Conservation (phyloP, 2,329 filamentous ascomycete genomes). For the Fusarium albosuccineum region DNA sequence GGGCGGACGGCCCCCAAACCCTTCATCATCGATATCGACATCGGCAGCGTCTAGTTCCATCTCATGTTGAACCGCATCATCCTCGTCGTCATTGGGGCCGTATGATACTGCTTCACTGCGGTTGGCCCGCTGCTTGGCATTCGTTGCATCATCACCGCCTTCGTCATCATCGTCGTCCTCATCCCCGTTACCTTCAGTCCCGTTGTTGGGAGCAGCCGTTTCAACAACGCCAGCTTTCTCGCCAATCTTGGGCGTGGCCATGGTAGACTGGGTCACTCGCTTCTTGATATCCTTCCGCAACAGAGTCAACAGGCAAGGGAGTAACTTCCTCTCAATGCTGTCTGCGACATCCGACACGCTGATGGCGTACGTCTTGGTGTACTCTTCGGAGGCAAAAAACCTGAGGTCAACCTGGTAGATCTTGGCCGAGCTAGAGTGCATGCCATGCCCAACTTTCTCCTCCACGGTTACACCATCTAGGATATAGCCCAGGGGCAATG, state of each 20-base stretch:
- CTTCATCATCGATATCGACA: constrained; percentile 65
- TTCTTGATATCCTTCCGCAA: constrained; percentile 87
- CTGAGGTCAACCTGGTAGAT: constrained; percentile 85
- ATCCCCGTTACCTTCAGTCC: constrained; percentile 51
- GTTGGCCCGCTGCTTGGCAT: constrained; percentile 80
- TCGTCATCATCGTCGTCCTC: constrained; percentile 72
- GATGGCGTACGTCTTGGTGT: constrained; percentile 88
- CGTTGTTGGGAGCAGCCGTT: constrained; percentile 56
- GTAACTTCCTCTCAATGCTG: constrained; percentile 84
- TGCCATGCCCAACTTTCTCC: constrained; percentile 81
- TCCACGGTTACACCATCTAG: constrained; percentile 84
- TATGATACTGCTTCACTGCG: constrained; percentile 87
- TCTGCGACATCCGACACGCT: constrained; percentile 79
- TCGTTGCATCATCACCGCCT: constrained; percentile 83
- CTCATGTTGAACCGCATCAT: constrained; percentile 77
- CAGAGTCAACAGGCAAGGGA: constrained; percentile 77
- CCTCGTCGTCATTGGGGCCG: constrained; percentile 92
- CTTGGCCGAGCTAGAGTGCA: constrained; percentile 79
- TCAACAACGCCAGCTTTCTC: constrained; percentile 66
- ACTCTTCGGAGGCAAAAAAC: constrained; percentile 88
- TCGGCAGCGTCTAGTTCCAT: constrained; percentile 72
- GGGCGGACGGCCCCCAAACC: constrained; percentile 65
- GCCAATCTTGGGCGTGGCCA: constrained; percentile 81
- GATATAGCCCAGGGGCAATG: constrained; percentile 85
- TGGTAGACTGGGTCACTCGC: constrained; percentile 73